These are phyloP conservation scores for Penicillium hesseltinei DNA, from an alignment of 2,329 filamentous ascomycete species.

Conservation along the genomic window DNA sequence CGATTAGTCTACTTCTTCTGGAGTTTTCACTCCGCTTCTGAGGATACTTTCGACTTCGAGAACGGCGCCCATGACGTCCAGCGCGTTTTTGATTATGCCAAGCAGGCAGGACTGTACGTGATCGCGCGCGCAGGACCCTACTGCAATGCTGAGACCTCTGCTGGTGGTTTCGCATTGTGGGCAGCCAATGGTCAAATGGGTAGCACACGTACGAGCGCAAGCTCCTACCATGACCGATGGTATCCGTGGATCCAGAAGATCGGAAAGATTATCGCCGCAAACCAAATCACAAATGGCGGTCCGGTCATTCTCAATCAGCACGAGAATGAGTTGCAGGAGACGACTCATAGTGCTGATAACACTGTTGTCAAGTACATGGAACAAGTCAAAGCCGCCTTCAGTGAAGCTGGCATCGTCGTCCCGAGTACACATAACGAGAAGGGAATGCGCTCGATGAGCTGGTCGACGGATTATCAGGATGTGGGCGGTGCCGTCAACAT, in stretches of 20 bases:
- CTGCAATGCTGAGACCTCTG: conserved; percentile 53
- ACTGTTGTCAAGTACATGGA: conserved; percentile 54
- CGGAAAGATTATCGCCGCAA: conserved; percentile 49
- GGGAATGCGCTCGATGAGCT: conserved; percentile 49
- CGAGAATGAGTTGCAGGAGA: conserved; percentile 55
- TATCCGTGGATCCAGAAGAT: conserved; percentile 49
- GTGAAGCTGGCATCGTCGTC: conserved; percentile 49
- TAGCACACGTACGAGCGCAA: conserved; percentile 44
- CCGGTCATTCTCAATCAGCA: conserved; percentile 54
- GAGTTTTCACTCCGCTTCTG: conserved; percentile 30
- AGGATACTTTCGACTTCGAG: conserved; percentile 49
- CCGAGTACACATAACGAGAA: conserved; percentile 54
- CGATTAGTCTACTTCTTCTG: conserved; percentile 33
- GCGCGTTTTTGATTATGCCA: conserved; percentile 51
- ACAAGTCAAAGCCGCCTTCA: conserved; percentile 49
- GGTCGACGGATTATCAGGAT: conserved; percentile 56
- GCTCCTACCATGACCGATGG: conserved; percentile 48
- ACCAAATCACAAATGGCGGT: conserved; percentile 52
- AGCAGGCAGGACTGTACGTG: conserved; percentile 53
- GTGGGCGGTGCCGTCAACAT: conserved; percentile 55
- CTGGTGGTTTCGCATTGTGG: conserved; percentile 49
- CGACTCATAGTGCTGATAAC: conserved; percentile 42
- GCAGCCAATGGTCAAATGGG: conserved; percentile 49
- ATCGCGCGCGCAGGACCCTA: conserved; percentile 54
- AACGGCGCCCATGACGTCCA: conserved; percentile 53